phyloP scores from a whole-genome alignment of 345 rosid genomes.

The Hibiscus mutabilis region DNA sequence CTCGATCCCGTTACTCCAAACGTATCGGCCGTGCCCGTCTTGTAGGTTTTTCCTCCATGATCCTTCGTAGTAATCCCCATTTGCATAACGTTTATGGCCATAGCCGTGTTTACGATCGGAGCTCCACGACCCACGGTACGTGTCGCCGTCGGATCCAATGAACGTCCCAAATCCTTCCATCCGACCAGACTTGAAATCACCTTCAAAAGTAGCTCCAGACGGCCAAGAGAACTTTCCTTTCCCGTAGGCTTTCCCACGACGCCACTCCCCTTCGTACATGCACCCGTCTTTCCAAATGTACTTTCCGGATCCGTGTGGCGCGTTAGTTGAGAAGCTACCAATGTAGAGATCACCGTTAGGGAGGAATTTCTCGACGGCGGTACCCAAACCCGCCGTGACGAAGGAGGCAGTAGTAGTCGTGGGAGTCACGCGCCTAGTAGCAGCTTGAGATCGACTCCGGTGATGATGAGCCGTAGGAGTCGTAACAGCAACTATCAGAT shows the following conservation, averaged over 20 bases:
- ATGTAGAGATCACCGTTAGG: conserved; percentile 95
- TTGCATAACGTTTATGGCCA: conserved; percentile 76
- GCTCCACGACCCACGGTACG: conserved; percentile 80
- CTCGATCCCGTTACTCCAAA: conserved; percentile 85
- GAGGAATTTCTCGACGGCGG: conserved; percentile 44
- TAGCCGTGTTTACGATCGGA: conserved; percentile 77
- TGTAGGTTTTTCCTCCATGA: conserved; percentile 78
- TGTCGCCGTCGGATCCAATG: conserved; percentile 86
- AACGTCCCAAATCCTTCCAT: conserved; percentile 94
- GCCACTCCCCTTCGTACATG: conserved; percentile 99
- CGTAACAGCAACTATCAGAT: conserved; percentile 19
- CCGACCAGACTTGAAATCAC: conserved; percentile 85
- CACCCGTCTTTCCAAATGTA: conserved; percentile 95
- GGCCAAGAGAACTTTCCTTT: conserved; percentile 99
- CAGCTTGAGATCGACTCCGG: conserved; percentile 64
- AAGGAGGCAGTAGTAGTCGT: conserved; percentile 19
- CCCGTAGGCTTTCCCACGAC: conserved; percentile 87
- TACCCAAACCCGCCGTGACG: neutral
- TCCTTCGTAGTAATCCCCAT: conserved; percentile 87
- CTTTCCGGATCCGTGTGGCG: conserved; percentile 94
- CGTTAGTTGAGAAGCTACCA: conserved; percentile 69
- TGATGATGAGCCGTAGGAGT: conserved; percentile 22
- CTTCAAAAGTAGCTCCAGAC: conserved; percentile 92
- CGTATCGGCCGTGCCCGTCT: conserved; percentile 87
- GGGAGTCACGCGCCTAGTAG: conserved; percentile 73